These are phyloP conservation scores for Cronartium ribicola DNA, from an alignment of 1,284 basidiomycete species.

Conservation along the genomic window DNA sequence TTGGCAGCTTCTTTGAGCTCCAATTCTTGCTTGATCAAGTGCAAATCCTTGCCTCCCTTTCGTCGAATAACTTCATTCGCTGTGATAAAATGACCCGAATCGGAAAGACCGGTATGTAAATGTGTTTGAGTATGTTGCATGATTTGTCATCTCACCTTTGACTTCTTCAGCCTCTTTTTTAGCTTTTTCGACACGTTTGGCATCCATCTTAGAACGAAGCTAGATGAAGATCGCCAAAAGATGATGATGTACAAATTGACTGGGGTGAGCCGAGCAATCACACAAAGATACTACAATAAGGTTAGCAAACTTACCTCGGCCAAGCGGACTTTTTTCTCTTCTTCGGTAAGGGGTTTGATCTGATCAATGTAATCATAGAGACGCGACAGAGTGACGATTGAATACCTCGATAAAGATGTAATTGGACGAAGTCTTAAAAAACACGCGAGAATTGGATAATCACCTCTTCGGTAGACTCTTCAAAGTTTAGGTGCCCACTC, in stretches of 20 bases:
- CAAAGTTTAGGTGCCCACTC: slow-evolving; percentile 74
- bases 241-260: not conserved
- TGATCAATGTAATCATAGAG: slow-evolving; percentile 48
- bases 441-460: not conserved
- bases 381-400: slow-evolving; percentile 9
- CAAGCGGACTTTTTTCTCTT: slow-evolving; percentile 80
- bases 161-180: slow-evolving; percentile 67
- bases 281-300: no score
- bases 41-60: slow-evolving; percentile 75
- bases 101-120: not conserved
- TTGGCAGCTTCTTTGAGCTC: slow-evolving; percentile 68
- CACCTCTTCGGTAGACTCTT: slow-evolving; percentile 86
- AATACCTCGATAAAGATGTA: not conserved
- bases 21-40: slow-evolving; percentile 69
- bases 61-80: slow-evolving; percentile 72
- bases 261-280: not conserved
- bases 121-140: not conserved
- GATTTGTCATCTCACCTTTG: slow-evolving; percentile 53
- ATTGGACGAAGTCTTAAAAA: not conserved
- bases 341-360: slow-evolving; percentile 89
- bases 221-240: not conserved
- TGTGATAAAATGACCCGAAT: not conserved
- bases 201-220: slow-evolving; percentile 44
- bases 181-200: slow-evolving; percentile 67
- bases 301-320: slow-evolving; percentile 58